Base-by-base conservation (phyloP, 2,329 filamentous ascomycete species). In the Trichoderma hamatum region DNA sequence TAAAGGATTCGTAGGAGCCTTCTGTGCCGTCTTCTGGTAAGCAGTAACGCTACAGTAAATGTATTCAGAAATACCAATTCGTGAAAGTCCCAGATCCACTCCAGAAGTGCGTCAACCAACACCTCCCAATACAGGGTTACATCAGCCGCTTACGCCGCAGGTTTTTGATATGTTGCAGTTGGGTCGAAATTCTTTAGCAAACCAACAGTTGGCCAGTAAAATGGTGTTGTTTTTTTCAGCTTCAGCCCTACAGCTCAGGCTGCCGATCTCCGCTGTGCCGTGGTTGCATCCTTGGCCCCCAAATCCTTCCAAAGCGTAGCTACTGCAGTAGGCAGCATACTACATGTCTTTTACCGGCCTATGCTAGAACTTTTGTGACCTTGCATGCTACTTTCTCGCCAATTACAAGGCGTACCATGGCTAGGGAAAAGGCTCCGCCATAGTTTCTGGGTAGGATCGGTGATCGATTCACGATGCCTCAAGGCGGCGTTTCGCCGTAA, bases 241-340 rank as follows among this genome's bases (percentile, higher is more conserved):
- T 24, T 69, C 67, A 69, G 67, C 67, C 67, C 67, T 69, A 69
- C 59, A 39, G 60, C 54, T 58, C 39, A 51, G 65, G 32, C 54
- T 69, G 67, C 67, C 67, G 67, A 69, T 69, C 67, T 69, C 67
- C 67, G 67, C 59, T 46, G 60, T 32, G 61, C 54, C 62, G 54
- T 65, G 67, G 67, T 69, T 69, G 61, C 67, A 69, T 69, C 67
- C 61, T 69, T 69, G 54, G 67, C 67, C 67, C 67, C 67, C 67
- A 69, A 69, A 69, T 56, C 52, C 67, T 65, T 63, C 54, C 21
- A 32, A 52, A 49, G 49, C 59, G 67, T 69, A 58, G 36, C 67
- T 49, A n/a, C 63, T 63, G 59, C 59, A 56, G 51, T 49, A 63
- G 52, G 59, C 39, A 58, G 67, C 59, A 32, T 63, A 39, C 51